Evolutionary conservation across 2,329 filamentous ascomycete species (phyloP), one percentile per base, ranked within the genome.

Genomic region (Diaporthe humulicola): DNA sequence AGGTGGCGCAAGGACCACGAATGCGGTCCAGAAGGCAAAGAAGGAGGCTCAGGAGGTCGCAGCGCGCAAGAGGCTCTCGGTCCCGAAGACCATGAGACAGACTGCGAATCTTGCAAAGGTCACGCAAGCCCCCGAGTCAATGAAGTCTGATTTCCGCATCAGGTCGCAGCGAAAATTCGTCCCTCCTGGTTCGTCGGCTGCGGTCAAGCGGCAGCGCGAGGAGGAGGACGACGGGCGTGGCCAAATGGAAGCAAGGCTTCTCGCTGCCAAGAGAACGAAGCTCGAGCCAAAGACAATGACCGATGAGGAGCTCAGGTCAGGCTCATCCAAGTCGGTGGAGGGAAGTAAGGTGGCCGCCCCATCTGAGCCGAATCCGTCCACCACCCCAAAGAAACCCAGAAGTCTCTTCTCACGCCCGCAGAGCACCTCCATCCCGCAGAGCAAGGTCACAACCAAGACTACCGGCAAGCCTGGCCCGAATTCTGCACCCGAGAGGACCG

Each of bases 31-130:
- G 71, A 90, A 88, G 77, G 89, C 90, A 30, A 86, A 87, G 58
- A 86, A 89, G 64, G 89, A 93, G 78, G 89, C 88, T 8, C 86
- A 85, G 61, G 88, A 91, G 77, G 88, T 91, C 57, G 84, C 84
- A 70, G 85, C 81, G 48, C 87, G 88, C 77, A 86, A 87, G 71
- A 83, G 84, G 42, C 83, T 90, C 45, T 61, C 70, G 3, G 36
- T 69, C 8, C 70, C 74, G 15, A 71, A 45, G n/a, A 25, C 54
- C 2, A 19, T 64, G 70, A 25, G 50, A 25, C 57, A 48, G 30
- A 50, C 45, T 33, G 30, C 33, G 6, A 30, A 64, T 54, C 48
- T 72, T 33, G 70, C 60, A 9, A 84, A 85, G 77, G 85, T 92
- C 57, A 81, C 74, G 28, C 84, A 83, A 60, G 89, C 90, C 0